Evolutionary conservation across 805 yeast species (phyloP).

Genomic region (Yamadazyma paraphyllophila): DNA sequence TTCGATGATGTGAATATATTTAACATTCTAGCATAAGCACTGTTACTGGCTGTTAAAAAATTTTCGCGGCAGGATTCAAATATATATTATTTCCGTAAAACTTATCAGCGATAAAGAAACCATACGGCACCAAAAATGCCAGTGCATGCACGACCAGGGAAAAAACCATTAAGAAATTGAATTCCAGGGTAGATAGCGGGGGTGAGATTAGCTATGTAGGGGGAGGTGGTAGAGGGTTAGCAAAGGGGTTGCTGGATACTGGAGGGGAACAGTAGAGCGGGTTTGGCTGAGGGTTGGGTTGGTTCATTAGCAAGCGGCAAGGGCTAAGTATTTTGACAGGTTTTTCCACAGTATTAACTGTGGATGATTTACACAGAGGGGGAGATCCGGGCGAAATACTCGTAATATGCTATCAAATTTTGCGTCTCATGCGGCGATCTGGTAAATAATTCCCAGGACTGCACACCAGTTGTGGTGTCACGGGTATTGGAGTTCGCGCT

Average conservation of each 20-base stretch:
- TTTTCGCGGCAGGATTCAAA: background rate
- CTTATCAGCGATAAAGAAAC: background rate
- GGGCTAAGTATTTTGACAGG: background rate
- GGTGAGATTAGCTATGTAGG: background rate
- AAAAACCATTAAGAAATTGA: background rate
- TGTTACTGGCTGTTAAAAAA: background rate
- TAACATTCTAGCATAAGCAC: background rate
- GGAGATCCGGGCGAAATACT: background rate
- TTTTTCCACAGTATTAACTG: background rate
- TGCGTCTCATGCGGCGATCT: background rate
- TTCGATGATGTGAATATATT: background rate
- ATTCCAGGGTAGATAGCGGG: background rate
- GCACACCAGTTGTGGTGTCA: too few species aligned
- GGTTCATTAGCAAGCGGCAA: too few species aligned
- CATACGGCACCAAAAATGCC: conserved; percentile 11
- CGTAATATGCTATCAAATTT: background rate
- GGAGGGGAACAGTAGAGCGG: too few species aligned
- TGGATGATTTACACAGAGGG: background rate
- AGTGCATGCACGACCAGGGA: background rate
- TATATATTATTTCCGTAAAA: background rate
- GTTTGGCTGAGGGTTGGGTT: too few species aligned
- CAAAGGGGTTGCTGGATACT: too few species aligned
- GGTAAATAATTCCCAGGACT: background rate
- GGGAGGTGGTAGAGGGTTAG: too few species aligned
- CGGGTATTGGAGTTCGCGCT: too few species aligned